Conservation (phyloP, 257 asterid genomes). For the Jasminum sambac region DNA sequence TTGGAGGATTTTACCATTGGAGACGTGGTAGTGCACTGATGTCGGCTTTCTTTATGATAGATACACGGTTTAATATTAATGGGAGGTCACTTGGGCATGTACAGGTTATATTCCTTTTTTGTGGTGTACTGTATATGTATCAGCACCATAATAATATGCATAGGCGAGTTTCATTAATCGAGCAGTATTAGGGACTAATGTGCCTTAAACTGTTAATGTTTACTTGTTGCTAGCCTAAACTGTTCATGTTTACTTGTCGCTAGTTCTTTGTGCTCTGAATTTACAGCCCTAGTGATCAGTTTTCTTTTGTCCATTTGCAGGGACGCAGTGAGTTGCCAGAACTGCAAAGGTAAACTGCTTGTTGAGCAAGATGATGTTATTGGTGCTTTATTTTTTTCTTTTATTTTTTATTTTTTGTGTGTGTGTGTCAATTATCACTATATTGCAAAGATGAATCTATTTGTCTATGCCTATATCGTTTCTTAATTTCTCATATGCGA, state of each 20-base stretch:
- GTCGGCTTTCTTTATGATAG: background rate
- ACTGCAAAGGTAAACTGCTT: conserved; percentile 66
- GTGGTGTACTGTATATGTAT: conserved; percentile 2
- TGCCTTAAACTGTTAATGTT: conserved; percentile 4
- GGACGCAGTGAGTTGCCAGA: conserved; percentile 85
- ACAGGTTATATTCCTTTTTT: conserved; percentile 7
- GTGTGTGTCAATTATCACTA: conserved; percentile 17
- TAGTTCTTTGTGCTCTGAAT: conserved; percentile 1
- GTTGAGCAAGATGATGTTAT: conserved; percentile 14
- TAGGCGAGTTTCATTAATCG: background rate
- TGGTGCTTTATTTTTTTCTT: conserved; percentile 16
- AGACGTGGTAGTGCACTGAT: background rate
- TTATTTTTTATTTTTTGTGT: no score
- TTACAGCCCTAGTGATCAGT: conserved; percentile 28
- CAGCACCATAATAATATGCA: conserved; percentile 8
- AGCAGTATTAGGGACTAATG: conserved; percentile 2
- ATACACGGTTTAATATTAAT: conserved; percentile 2
- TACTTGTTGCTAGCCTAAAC: conserved; percentile 2
- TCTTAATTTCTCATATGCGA: background rate
- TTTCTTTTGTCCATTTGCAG: conserved; percentile 51
- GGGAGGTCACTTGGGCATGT: conserved; percentile 16
- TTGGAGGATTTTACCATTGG: background rate
- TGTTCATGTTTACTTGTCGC: conserved; percentile 10
- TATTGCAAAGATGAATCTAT: conserved; percentile 10
- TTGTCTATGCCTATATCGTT: background rate